Conservation (phyloP, 2,329 filamentous ascomycete genomes). For the Rugonectria rugulosa region DNA sequence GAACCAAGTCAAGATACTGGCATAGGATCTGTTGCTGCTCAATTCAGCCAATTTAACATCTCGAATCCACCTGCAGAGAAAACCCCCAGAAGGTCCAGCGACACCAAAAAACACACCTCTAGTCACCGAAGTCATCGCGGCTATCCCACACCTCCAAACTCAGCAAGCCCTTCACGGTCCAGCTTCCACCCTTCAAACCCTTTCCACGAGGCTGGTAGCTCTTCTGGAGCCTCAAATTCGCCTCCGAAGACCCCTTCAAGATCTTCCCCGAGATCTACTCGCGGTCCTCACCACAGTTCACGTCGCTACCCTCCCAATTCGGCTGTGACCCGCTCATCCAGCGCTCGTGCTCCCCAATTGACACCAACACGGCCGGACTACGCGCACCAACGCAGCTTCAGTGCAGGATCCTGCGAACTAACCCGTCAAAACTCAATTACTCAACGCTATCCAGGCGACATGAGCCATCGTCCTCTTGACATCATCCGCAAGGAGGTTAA, state of each 20-base stretch:
- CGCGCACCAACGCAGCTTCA: slow-evolving; percentile 35
- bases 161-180: slow-evolving; percentile 59
- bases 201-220: slow-evolving; percentile 31
- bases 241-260: slow-evolving; percentile 28
- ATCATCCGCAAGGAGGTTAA: slow-evolving; percentile 69
- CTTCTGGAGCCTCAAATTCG: slow-evolving; percentile 25
- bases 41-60: slow-evolving; percentile 28
- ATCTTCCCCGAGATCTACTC: slow-evolving; percentile 19
- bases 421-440: slow-evolving; percentile 27
- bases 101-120: slow-evolving; percentile 12
- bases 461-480: slow-evolving; percentile 71
- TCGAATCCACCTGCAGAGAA: slow-evolving; percentile 21
- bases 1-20: slow-evolving; percentile 74
- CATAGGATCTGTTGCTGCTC: slow-evolving; percentile 33
- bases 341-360: slow-evolving; percentile 32
- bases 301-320: slow-evolving; percentile 38
- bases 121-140: slow-evolving; percentile 22
- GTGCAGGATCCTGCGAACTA: slow-evolving; percentile 25
- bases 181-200: slow-evolving; percentile 57
- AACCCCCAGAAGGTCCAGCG: slow-evolving; percentile 9
- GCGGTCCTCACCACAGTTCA: slow-evolving; percentile 17
- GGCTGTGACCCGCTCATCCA: slow-evolving; percentile 43
- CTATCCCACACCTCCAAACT: slow-evolving; percentile 60
- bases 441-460: slow-evolving; percentile 67
- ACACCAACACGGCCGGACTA: slow-evolving; percentile 14